Evolutionary conservation across 345 rosid species (phyloP), one percentile per base, ranked within the genome.

Genomic region (Eucalyptus microcorys): DNA sequence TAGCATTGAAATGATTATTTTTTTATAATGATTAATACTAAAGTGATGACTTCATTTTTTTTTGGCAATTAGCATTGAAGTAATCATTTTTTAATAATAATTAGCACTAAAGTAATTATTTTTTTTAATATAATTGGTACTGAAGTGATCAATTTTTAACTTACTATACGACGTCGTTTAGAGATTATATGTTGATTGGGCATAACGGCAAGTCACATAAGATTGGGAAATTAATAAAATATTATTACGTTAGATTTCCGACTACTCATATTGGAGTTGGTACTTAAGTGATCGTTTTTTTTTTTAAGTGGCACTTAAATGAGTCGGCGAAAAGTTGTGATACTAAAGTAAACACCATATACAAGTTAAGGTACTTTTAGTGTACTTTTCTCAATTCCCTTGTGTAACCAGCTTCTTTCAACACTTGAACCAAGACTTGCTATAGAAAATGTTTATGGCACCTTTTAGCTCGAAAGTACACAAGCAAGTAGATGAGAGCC

Each of bases 381-480:
- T 50, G 21, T 16, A 50, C 53, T 50, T 16, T 8, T 50, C 53
- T 1, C 53, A 50, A 50, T 50, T 50, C 53, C 21, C 53, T 50
- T 16, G 53, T 90, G 92, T 93, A 96, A 88, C 96, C 95, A 37
- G 92, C 91, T 52, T 95, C 97, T 86, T 93, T 89, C 89, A 96
- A 90, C 88, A 94, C 91, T 90, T 94, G 93, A 90, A 90, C 89
- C 92, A 96, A 90, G 55, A 93, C 96, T 93, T 91, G 90, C 97
- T 94, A 94, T 91, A 92, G 45, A 76, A 71, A 71, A 76, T 76
- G 30, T 10, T 59, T 24, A 89, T 40, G 22, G n/a, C 64, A 16
- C 84, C 89, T 30, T 68, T 64, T 53, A 27, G 34, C 48, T 49
- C n/a, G 24, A n/a, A 64, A 81, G 11, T 30, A 53, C 47, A 37